These are phyloP conservation scores for Collybiopsis confluens DNA, from an alignment of 768 basidiomycete genomes.

Conservation along the genomic window DNA sequence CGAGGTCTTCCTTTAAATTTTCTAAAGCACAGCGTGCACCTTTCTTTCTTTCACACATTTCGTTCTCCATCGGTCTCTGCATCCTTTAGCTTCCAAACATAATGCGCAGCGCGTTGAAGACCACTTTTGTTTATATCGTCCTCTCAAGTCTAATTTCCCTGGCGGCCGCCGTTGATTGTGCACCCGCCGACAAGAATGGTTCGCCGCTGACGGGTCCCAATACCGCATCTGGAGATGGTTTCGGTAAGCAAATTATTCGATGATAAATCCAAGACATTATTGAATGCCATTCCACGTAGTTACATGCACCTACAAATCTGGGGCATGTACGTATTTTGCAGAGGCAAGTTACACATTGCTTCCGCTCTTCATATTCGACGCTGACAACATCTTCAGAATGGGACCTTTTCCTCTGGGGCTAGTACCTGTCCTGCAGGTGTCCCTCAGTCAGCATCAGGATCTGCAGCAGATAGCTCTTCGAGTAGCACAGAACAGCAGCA, in stretches of 20 bases:
- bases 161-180: not conserved
- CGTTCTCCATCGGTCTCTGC: not conserved
- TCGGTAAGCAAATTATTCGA: not conserved
- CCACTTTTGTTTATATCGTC: not conserved
- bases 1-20: too few relatives aligned
- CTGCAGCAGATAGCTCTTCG: too few relatives aligned
- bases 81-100: not conserved
- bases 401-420: constrained; percentile 1
- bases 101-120: constrained; percentile 4
- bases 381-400: not conserved
- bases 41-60: constrained; percentile 1
- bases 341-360: not conserved
- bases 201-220: not conserved
- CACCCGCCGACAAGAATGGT: not conserved
- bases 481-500: too few relatives aligned
- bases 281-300: not conserved
- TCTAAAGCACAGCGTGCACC: not conserved
- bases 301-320: constrained; percentile 1
- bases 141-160: not conserved
- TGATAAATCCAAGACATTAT: not conserved
- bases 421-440: not conserved
- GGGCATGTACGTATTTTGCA: constrained; percentile 3
- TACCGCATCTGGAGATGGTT: constrained; percentile 1
- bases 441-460: too few relatives aligned
- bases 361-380: too few relatives aligned